phyloP scores from a whole-genome alignment of 306 rosid genomes.

The Malus orientalis region DNA sequence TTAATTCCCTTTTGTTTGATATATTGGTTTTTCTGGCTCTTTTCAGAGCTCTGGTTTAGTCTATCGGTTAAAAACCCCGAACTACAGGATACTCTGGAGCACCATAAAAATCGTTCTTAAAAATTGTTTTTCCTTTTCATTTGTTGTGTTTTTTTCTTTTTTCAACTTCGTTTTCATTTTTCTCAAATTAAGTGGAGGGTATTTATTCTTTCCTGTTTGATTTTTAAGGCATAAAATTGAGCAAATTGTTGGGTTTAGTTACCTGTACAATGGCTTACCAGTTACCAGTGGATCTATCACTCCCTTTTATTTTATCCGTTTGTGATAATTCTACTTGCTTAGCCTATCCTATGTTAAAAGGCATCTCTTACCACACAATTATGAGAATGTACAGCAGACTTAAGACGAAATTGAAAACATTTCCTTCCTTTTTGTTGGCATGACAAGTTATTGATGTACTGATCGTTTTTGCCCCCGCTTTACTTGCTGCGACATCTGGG shows the following conservation, averaged over 20 bases:
- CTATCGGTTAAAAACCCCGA: not conserved
- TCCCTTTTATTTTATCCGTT: slow-evolving; percentile 1
- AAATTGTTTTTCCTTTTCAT: not conserved
- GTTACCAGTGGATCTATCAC: slow-evolving; percentile 6
- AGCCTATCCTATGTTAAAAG: not conserved
- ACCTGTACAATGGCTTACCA: not conserved
- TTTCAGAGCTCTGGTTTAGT: slow-evolving; percentile 8
- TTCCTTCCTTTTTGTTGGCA: not conserved
- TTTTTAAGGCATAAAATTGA: not conserved
- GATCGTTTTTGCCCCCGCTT: not conserved
- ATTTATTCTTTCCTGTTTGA: not conserved
- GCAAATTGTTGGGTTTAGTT: not conserved
- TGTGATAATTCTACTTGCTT: slow-evolving; percentile 4
- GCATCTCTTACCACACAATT: not conserved
- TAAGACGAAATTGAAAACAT: not conserved
- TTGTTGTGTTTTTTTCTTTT: not conserved
- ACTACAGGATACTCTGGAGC: not conserved
- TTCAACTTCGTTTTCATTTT: not conserved
- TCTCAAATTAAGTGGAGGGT: not conserved
- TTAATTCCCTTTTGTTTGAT: slow-evolving; percentile 6
- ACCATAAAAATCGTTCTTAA: not conserved
- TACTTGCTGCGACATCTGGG: not conserved
- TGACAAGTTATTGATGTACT: not conserved
- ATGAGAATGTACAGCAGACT: not conserved
- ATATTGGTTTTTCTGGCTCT: slow-evolving; percentile 1